Evolutionary conservation across 1,139 yeast genomes (phyloP).

Genomic region (Geotrichum phurueaensis): DNA sequence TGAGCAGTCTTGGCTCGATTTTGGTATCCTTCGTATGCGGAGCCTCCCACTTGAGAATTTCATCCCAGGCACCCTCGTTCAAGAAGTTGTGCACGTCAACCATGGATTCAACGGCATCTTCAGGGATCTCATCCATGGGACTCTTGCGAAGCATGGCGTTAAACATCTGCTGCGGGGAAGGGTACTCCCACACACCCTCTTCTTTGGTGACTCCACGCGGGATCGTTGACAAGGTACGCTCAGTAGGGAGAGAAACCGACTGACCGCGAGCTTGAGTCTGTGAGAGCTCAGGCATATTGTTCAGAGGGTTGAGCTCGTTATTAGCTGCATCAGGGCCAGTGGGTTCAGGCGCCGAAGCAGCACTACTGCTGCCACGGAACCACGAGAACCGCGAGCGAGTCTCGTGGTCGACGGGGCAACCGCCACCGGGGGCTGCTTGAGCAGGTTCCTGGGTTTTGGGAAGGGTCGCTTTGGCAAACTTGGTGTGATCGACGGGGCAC

Average conservation of each 20-base stretch:
- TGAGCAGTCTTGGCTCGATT: conserved; percentile 66
- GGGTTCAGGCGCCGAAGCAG: not conserved
- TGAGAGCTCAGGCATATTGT: conserved; percentile 78
- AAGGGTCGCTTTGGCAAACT: conserved; percentile 20
- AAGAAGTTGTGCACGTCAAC: conserved; percentile 93
- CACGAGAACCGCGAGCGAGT: conserved; percentile 21
- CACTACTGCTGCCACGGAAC: conserved; percentile 19
- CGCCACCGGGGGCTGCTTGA: conserved; percentile 13
- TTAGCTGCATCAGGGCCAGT: conserved; percentile 30
- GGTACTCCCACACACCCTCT: conserved; percentile 92
- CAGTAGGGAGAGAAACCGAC: conserved; percentile 66
- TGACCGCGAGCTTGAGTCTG: conserved; percentile 79
- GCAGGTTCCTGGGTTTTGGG: conserved; percentile 19
- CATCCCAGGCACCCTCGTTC: conserved; percentile 98
- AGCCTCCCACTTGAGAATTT: conserved; percentile 85
- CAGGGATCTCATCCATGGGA: conserved; percentile 73
- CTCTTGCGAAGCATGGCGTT: conserved; percentile 96
- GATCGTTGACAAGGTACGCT: conserved; percentile 75
- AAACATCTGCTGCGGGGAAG: conserved; percentile 98
- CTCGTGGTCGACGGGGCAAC: conserved; percentile 36
- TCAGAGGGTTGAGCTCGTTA: conserved; percentile 54
- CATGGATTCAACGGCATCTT: conserved; percentile 95
- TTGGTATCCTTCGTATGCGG: conserved; percentile 47
- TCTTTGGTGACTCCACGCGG: conserved; percentile 70
- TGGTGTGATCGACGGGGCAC: conserved; percentile 45